These are phyloP conservation scores for Pseudovirgaria hyperparasitica DNA, from an alignment of 2,329 filamentous ascomycete species.

Conservation along the genomic window DNA sequence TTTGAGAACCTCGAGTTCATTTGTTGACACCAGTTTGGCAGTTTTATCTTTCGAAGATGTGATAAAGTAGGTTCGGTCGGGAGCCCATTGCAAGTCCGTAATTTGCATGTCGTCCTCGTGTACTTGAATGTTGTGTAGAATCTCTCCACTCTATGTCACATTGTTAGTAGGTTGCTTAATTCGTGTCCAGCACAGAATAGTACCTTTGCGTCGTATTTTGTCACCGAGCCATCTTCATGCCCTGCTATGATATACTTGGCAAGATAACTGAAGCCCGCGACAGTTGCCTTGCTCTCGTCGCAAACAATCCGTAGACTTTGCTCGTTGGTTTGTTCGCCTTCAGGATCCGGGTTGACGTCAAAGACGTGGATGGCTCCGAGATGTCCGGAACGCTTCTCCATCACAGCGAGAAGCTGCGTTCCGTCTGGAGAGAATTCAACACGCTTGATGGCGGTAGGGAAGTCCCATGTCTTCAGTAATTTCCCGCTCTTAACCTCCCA, in stretches of 20 bases:
- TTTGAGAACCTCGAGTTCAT: conserved; percentile 84
- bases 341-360: conserved; percentile 72
- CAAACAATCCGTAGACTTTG: conserved; percentile 78
- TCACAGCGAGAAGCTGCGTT: conserved; percentile 78
- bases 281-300: conserved; percentile 85
- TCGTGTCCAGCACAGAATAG: conserved; percentile 34
- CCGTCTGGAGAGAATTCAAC: conserved; percentile 97
- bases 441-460: conserved; percentile 91
- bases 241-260: conserved; percentile 94
- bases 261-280: conserved; percentile 91
- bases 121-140: conserved; percentile 60
- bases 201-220: conserved; percentile 81
- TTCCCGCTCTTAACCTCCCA: conserved; percentile 94
- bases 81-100: conserved; percentile 88
- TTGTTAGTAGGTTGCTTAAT: too few species aligned
- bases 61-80: conserved; percentile 95
- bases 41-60: conserved; percentile 97
- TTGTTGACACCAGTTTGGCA: conserved; percentile 77
- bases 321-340: conserved; percentile 76
- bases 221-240: conserved; percentile 91
- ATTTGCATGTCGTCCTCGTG: conserved; percentile 76
- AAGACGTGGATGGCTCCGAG: conserved; percentile 88
- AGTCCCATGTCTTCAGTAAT: conserved; percentile 94
- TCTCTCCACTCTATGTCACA: conserved; percentile 54
- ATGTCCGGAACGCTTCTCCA: conserved; percentile 96